Evolutionary conservation across 2,329 filamentous ascomycete genomes (phyloP).

Genomic region (Nothophoma quercina): DNA sequence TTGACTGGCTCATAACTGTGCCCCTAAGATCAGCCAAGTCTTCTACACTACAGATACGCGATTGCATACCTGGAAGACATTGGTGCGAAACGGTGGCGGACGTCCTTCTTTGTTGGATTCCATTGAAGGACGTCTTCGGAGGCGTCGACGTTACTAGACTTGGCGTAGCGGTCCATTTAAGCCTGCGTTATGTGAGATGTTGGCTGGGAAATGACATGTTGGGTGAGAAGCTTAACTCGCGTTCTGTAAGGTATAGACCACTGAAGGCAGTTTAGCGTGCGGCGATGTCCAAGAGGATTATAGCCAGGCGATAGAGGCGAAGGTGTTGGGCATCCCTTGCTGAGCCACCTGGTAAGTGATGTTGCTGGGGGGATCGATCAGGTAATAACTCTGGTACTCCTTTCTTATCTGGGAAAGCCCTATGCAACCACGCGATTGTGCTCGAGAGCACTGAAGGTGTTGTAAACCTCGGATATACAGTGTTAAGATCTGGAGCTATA

Average conservation of each 20-base stretch:
- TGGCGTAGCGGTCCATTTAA: neutral
- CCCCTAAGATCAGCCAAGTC: slow-evolving; percentile 2
- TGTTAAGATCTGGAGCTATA: neutral
- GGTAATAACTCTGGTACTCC: neutral
- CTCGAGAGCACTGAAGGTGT: neutral
- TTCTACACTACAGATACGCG: neutral
- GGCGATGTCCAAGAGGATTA: neutral
- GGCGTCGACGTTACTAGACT: neutral
- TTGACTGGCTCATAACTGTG: neutral
- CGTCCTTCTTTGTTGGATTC: slow-evolving; percentile 13
- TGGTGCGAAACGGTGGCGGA: slow-evolving; percentile 3
- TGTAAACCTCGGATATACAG: neutral
- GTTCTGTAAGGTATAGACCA: neutral
- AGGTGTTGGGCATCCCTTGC: slow-evolving; percentile 8
- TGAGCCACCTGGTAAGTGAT: slow-evolving; percentile 2
- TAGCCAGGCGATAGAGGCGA: neutral
- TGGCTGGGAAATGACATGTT: slow-evolving; percentile 5
- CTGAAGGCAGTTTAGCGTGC: neutral
- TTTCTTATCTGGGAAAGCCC: slow-evolving; percentile 1
- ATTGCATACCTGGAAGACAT: neutral
- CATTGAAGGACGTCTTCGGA: neutral
- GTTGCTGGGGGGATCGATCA: slow-evolving; percentile 1
- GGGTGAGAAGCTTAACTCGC: slow-evolving; percentile 7
- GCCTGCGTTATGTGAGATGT: neutral
- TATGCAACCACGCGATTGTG: neutral